These are phyloP conservation scores for Anastatica hierochuntica DNA, from an alignment of 345 rosid genomes.

Conservation along the genomic window DNA sequence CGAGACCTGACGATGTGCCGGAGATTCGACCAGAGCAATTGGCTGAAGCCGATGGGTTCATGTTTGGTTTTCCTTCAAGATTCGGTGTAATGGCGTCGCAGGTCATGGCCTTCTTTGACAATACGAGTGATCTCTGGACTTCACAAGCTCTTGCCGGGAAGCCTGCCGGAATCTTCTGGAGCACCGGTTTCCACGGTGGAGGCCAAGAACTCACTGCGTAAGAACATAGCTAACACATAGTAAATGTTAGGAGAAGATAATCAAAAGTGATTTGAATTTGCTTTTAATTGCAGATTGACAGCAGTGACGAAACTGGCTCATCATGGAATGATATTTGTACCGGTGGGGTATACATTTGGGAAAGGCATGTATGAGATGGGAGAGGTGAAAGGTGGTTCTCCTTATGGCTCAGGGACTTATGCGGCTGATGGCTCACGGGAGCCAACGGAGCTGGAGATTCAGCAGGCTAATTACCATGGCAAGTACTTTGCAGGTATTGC, in stretches of 20 bases:
- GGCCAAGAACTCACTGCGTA: conserved; percentile 97
- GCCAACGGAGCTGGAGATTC: conserved; percentile 72
- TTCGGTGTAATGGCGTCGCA: conserved; percentile 96
- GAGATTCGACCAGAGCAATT: conserved; percentile 71
- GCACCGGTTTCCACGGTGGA: conserved; percentile 91
- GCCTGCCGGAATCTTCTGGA: conserved; percentile 98
- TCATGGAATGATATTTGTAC: conserved; percentile 88
- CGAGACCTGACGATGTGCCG: conserved; percentile 64
- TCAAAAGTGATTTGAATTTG: neutral
- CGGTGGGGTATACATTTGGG: conserved; percentile 83
- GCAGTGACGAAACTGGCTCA: conserved; percentile 80
- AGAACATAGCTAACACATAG: conserved; percentile 20
- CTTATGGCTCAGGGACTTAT: conserved; percentile 87
- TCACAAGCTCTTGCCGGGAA: conserved; percentile 85
- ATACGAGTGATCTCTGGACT: conserved; percentile 60
- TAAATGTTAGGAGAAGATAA: neutral
- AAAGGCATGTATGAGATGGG: conserved; percentile 78
- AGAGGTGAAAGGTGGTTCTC: conserved; percentile 87
- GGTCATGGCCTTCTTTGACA: conserved; percentile 79
- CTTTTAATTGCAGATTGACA: conserved; percentile 45
- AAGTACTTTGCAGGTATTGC: conserved; percentile 74
- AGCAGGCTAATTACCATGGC: conserved; percentile 79
- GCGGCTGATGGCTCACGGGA: conserved; percentile 80
- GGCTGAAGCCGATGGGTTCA: conserved; percentile 76
- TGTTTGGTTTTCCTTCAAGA: conserved; percentile 92